Conservation (phyloP, 331 rosid species). For the Erythrophleum ivorense region DNA sequence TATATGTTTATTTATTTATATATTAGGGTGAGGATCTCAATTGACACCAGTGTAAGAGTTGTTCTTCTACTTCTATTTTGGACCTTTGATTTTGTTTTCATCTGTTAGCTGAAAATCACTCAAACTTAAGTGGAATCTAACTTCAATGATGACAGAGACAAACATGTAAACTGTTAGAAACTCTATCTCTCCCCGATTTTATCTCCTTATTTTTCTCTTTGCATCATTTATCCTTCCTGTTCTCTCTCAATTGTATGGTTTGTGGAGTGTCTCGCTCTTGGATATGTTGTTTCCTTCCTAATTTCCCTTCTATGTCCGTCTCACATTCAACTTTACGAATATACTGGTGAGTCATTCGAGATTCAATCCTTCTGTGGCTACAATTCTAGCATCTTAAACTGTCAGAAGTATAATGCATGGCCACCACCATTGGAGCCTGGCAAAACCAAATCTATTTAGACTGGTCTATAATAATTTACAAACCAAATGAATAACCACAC, state of each 20-base stretch:
- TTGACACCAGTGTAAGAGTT: neutral
- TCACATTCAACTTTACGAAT: neutral
- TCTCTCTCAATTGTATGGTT: neutral
- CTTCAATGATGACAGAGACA: too few species aligned
- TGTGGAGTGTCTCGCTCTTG: neutral
- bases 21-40: neutral
- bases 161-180: neutral
- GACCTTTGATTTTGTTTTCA: neutral
- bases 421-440: slow-evolving; percentile 2
- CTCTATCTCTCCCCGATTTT: neutral
- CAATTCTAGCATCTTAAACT: neutral
- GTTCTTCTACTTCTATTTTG: neutral
- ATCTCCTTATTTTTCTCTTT: neutral
- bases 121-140: neutral
- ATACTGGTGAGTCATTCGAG: neutral
- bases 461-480: neutral
- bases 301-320: neutral
- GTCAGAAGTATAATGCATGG: neutral
- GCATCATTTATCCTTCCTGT: neutral
- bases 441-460: neutral
- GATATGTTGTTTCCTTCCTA: neutral
- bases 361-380: neutral
- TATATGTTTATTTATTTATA: too few species aligned
- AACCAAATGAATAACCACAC: too few species aligned
- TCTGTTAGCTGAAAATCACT: neutral